phyloP scores from a whole-genome alignment of 768 basidiomycete genomes.

The Suillus subalutaceus region DNA sequence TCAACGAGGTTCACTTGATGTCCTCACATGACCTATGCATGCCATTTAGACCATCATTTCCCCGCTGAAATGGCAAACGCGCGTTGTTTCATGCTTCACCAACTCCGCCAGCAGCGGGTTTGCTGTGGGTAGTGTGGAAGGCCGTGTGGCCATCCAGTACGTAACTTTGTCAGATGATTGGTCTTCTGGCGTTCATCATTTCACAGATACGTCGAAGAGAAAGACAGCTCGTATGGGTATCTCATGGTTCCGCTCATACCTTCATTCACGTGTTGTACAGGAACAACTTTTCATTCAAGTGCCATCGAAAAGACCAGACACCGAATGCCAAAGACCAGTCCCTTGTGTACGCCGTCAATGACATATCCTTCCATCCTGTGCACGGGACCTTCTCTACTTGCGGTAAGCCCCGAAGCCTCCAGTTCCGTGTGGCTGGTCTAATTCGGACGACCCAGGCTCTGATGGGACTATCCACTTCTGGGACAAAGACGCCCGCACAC shows the following conservation, averaged over 20 bases:
- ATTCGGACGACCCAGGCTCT: constrained; percentile 47
- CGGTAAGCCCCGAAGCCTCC: constrained; percentile 45
- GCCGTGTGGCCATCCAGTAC: constrained; percentile 94
- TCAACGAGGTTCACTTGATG: constrained; percentile 12
- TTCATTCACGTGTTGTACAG: constrained; percentile 33
- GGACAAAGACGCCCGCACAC: constrained; percentile 92
- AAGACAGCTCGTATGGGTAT: constrained; percentile 64
- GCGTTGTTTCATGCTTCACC: constrained; percentile 83
- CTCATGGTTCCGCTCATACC: background rate
- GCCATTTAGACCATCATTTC: constrained; percentile 69
- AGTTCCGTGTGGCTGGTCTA: constrained; percentile 8
- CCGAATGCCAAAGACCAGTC: constrained; percentile 65
- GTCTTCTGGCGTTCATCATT: constrained; percentile 2
- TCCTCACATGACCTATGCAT: constrained; percentile 5
- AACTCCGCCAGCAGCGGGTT: constrained; percentile 69
- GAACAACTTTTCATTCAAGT: constrained; percentile 89
- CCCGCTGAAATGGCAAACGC: constrained; percentile 93
- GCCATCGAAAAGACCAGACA: constrained; percentile 63
- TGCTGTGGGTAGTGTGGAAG: constrained; percentile 85
- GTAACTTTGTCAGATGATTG: constrained; percentile 34
- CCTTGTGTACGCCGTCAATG: constrained; percentile 81
- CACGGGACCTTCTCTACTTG: constrained; percentile 87
- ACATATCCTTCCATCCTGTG: constrained; percentile 83
- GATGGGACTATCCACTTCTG: constrained; percentile 92
- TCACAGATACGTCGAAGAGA: constrained; percentile 82